These are phyloP conservation scores for Didymella arachidicola DNA, from an alignment of 2,329 filamentous ascomycete genomes.

Conservation along the genomic window DNA sequence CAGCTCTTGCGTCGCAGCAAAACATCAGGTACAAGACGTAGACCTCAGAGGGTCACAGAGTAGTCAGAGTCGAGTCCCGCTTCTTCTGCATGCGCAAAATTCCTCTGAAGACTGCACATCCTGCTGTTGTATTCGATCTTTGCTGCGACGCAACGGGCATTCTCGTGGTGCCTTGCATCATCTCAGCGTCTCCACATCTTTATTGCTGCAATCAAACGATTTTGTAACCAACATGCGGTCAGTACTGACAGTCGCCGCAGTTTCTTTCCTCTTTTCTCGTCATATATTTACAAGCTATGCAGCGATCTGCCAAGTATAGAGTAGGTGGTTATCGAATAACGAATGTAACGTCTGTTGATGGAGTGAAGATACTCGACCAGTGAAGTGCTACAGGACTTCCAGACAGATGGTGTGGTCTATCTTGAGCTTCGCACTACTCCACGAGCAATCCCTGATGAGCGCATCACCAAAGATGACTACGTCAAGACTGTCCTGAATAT, in stretches of 20 bases:
- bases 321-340: slow-evolving; percentile 56
- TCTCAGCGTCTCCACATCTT: slow-evolving; percentile 6
- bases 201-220: not conserved
- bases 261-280: slow-evolving; percentile 80
- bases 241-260: slow-evolving; percentile 46
- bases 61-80: not conserved
- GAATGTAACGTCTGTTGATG: slow-evolving; percentile 18
- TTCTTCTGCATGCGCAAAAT: not conserved
- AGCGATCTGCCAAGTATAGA: slow-evolving; percentile 67
- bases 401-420: slow-evolving; percentile 75
- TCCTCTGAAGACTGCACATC: not conserved
- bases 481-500: slow-evolving; percentile 70
- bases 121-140: not conserved
- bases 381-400: slow-evolving; percentile 66
- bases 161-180: slow-evolving; percentile 11
- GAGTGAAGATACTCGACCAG: slow-evolving; percentile 63
- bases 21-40: not conserved
- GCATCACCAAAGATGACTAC: slow-evolving; percentile 69
- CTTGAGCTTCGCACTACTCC: slow-evolving; percentile 84
- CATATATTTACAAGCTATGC: slow-evolving; percentile 80
- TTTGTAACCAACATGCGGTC: not conserved
- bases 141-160: not conserved
- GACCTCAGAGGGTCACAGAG: not conserved
- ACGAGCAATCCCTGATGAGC: slow-evolving; percentile 63
- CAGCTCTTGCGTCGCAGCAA: slow-evolving; percentile 1